phyloP scores from a whole-genome alignment of 2,329 filamentous ascomycete genomes.

The Ceratocystis ficicola region DNA sequence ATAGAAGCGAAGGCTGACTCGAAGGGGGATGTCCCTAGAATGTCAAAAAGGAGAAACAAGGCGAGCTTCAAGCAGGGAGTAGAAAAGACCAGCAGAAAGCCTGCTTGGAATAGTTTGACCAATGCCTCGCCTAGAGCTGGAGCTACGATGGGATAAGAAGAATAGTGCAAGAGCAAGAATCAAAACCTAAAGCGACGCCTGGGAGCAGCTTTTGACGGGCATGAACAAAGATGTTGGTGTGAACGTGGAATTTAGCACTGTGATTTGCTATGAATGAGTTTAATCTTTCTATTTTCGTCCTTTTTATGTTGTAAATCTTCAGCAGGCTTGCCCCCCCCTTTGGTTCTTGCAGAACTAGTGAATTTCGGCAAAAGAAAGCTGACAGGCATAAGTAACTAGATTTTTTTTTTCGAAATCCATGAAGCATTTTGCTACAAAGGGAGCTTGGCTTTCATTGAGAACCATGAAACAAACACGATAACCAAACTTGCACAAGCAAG shows the following conservation, averaged over 20 bases:
- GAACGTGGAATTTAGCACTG: neutral
- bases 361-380: too few relatives aligned
- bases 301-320: neutral
- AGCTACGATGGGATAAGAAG: neutral
- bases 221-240: neutral
- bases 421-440: too few relatives aligned
- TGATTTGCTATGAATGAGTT: neutral
- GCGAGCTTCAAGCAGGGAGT: neutral
- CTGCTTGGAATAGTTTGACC: neutral
- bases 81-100: neutral
- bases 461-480: too few relatives aligned
- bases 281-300: neutral
- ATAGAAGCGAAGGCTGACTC: neutral
- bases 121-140: neutral
- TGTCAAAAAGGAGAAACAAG: slow-evolving; percentile 8
- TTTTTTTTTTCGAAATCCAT: too few relatives aligned
- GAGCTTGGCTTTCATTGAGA: too few relatives aligned
- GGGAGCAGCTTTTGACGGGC: neutral
- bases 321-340: neutral
- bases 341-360: neutral
- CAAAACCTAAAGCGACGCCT: neutral
- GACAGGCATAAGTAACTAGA: too few relatives aligned
- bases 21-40: neutral
- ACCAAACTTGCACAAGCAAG: neutral
- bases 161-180: neutral